Evolutionary conservation across 2,329 filamentous ascomycete genomes (phyloP), one percentile per base, ranked within the genome.

Genomic region (Sarocladium strictum): DNA sequence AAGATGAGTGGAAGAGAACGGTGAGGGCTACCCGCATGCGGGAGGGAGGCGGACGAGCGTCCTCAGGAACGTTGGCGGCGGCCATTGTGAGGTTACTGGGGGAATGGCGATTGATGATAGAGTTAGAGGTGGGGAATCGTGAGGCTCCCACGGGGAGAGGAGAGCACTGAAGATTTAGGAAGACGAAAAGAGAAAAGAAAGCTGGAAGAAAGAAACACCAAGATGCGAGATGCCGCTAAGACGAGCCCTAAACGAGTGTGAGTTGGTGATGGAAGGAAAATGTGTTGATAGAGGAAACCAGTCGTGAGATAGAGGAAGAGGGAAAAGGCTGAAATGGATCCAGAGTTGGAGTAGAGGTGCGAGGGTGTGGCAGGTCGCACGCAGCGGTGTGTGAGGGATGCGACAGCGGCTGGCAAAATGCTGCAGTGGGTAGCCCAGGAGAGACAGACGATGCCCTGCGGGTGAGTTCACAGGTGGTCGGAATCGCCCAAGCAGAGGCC

Each of bases 1-100:
- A 63, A 19, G 61, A 59, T 33, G 61, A 63, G 55, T 63, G 61
- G 51, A 63, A 63, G 47, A 63, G 61, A 24, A 63, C 60, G 37
- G 62, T 61, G 56, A 62, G 56, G 54, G 61, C 55, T 32, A 63
- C 57, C 51, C 57, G 61, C 3, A 51, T n/a, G 15, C 47, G 47
- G 21, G 47, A 51, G 4, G 47, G 27, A 35, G 47, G 47, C 26
- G 47, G 47, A 10, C 29, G 14, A 5, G 26, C 29, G 24, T 35
- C 27, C 47, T 51, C 47, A 21, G 47, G 47, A 23, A 17, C 23
- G 10, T 27, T 47, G 9, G 43, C 43, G 27, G 21, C 43, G 21
- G 24, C 43, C 43, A 47, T 51, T 7, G 14, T 35, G 27, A 51
- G 17, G 47, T 21, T 35, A 11, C 9, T 4, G 23, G n/a, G n/a